Evolutionary conservation across 1,284 basidiomycete genomes (phyloP), one percentile per base, ranked within the genome.

Genomic region (Schizopora paradoxa): DNA sequence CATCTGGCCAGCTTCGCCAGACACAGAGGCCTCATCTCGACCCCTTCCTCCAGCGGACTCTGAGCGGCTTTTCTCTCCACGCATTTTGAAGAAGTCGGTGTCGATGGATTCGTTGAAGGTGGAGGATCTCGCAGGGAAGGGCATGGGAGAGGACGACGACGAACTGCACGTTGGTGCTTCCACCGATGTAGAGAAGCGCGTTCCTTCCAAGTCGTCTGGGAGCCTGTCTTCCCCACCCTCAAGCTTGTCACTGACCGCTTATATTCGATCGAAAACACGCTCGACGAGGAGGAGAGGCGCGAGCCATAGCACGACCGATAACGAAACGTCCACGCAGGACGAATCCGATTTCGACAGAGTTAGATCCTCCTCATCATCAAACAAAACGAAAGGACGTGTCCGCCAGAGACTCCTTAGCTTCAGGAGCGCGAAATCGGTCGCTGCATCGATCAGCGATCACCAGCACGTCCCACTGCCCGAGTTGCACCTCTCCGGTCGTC

Each of bases 91-190:
- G 54, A 86, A 86, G 64, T 83, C 83, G 19, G 63, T 83, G 50
- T 87, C 85, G 19, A 82, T 79, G 49, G 85, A 87, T 61, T 87
- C 85, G 6, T 82, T 86, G 60, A 72, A 76, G 39, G 66, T 64
- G 35, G 66, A 71, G 56, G 68, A 65, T 49, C 72, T 66, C 48
- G 66, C 62, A 31, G 52, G 66, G 40, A 56, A 62, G 25, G 33
- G 33, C 39, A 29, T 22, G 48, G 51, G 61, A 23, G 48, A 57
- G 70, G 6, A 61, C 68, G 18, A 65, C 61, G 53, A 60, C 66
- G 53, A 60, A 57, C 43, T 59, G 58, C 51, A 60, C 63, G 11
- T 54, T 58, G 41, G 59, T 54, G 58, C 55, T 53, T 36, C 41
- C 23, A 34, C 31, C 19, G 35, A 34, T 36, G 31, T 36, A 45